These are phyloP conservation scores for Glarea lozoyensis DNA, from an alignment of 495 filamentous ascomycete species.

Conservation along the genomic window DNA sequence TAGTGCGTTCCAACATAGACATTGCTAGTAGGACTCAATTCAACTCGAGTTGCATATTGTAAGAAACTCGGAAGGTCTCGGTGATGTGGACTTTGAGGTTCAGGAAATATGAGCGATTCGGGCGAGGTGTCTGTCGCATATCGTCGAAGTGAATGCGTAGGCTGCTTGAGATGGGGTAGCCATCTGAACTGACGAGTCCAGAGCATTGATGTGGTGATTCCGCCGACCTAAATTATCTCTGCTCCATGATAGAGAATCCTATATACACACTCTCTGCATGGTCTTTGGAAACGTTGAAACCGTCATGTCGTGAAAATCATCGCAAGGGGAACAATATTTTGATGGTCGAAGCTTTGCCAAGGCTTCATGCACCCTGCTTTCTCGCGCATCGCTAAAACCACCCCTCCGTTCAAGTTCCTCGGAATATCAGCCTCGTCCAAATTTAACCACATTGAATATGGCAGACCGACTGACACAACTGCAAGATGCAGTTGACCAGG, in stretches of 20 bases:
- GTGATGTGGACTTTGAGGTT: conserved; percentile 44
- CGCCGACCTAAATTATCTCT: no score
- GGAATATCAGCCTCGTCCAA: conserved; percentile 2
- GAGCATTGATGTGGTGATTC: conserved; percentile 8
- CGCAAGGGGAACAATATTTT: no score
- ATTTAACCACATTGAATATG: conserved; percentile 39
- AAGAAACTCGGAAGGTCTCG: conserved; percentile 62
- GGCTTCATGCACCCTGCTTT: neutral
- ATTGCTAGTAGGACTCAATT: conserved; percentile 38
- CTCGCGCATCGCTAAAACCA: conserved; percentile 11
- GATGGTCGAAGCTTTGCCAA: neutral
- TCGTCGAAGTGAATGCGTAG: conserved; percentile 9
- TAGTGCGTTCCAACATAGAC: conserved; percentile 57
- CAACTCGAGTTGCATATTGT: conserved; percentile 52
- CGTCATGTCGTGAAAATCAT: no score
- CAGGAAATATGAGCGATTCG: conserved; percentile 31
- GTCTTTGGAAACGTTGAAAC: no score
- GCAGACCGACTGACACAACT: conserved; percentile 87
- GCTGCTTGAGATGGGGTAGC: conserved; percentile 6
- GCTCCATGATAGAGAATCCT: no score
- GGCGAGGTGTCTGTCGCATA: conserved; percentile 23
- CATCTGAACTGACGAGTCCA: neutral
- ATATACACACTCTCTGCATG: no score
- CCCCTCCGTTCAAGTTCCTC: no score
- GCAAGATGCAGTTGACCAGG: conserved; percentile 90